Conservation (phyloP, 495 filamentous ascomycete species). For the Rhypophila decipiens region DNA sequence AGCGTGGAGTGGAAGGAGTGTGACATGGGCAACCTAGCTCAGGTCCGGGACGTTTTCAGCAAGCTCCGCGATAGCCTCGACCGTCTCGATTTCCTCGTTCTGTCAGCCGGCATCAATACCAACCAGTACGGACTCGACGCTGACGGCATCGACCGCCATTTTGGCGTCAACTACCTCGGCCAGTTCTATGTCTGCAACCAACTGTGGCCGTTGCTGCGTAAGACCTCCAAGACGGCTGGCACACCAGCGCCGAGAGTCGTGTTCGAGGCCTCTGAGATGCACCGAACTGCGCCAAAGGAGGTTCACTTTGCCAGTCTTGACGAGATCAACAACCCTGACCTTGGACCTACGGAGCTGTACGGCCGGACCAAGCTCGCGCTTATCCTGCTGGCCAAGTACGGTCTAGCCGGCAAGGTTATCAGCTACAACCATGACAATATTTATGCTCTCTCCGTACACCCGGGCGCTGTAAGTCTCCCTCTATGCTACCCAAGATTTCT, state of each 20-base stretch:
- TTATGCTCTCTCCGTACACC: slow-evolving; percentile 36
- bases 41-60: slow-evolving; percentile 33
- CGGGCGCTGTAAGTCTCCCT: slow-evolving; percentile 28
- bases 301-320: slow-evolving; percentile 40
- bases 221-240: slow-evolving; percentile 21
- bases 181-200: slow-evolving; percentile 40
- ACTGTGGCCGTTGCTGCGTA: slow-evolving; percentile 37
- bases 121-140: slow-evolving; percentile 32
- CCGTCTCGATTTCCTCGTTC: slow-evolving; percentile 39
- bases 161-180: slow-evolving; percentile 44
- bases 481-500: not conserved
- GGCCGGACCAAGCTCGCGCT: slow-evolving; percentile 50
- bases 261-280: slow-evolving; percentile 49
- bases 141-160: slow-evolving; percentile 46
- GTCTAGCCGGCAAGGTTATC: slow-evolving; percentile 33
- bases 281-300: slow-evolving; percentile 37
- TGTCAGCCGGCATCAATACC: slow-evolving; percentile 45
- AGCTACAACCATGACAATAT: slow-evolving; percentile 35
- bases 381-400: slow-evolving; percentile 45
- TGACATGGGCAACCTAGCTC: slow-evolving; percentile 33
- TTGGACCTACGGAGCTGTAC: slow-evolving; percentile 49
- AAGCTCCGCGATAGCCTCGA: slow-evolving; percentile 21
- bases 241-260: slow-evolving; percentile 37
- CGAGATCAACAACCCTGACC: slow-evolving; percentile 48
- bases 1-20: slow-evolving; percentile 38